Evolutionary conservation across 129 eudicot species (phyloP).

Genomic region (Oenanthe sinensis): DNA sequence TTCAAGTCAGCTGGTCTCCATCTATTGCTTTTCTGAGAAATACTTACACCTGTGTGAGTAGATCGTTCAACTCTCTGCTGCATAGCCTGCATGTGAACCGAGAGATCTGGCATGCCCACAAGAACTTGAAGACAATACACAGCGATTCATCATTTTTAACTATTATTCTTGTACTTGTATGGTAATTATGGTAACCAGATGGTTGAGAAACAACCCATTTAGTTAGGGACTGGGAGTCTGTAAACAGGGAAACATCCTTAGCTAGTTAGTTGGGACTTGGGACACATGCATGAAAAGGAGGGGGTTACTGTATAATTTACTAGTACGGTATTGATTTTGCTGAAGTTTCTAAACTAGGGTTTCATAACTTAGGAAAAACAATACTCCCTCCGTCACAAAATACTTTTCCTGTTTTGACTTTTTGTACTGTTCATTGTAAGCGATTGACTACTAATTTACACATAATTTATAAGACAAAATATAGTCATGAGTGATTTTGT

Average conservation of each 20-base stretch:
- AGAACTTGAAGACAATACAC: neutral
- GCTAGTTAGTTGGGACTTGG: neutral
- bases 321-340: neutral
- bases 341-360: neutral
- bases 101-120: neutral
- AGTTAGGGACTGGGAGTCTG: neutral
- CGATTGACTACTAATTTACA: too few species aligned
- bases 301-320: neutral
- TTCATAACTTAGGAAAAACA: neutral
- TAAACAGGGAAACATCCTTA: neutral
- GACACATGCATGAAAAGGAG: neutral
- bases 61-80: neutral
- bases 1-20: neutral
- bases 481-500: too few species aligned
- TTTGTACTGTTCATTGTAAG: too few species aligned
- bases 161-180: neutral
- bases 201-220: neutral
- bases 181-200: neutral
- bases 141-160: neutral
- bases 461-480: too few species aligned
- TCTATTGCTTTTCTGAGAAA: neutral
- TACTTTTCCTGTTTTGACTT: too few species aligned
- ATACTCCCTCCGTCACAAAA: too few species aligned
- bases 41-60: neutral
- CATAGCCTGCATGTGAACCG: slow-evolving; percentile 1